Base-by-base conservation (phyloP, 2,329 filamentous ascomycete species). In the Pestalotiopsis sp. region DNA sequence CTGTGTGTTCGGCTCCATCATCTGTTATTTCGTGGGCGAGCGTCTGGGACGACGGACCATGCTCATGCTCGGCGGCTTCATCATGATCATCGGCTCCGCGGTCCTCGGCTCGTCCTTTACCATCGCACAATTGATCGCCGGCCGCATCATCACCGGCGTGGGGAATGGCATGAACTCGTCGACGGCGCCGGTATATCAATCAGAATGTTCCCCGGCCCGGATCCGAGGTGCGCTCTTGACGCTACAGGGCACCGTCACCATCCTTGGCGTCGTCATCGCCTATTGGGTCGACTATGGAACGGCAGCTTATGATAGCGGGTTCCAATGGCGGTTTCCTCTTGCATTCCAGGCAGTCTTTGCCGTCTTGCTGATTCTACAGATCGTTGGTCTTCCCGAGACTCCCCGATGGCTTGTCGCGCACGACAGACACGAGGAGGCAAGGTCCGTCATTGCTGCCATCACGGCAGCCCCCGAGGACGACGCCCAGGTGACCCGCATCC, bases 221-320 rank as follows among this genome's bases (percentile, higher is more conserved):
- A 82, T 83, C 59, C 81, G 86, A 39, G 86, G 86, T 39, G 79
- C 80, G 64, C 75, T 86, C 27, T 83, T 88, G 56, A 85, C 85
- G 23, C 83, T 86, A 2, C 83, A 83, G 67, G 82, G 82, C 4
- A 84, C 81, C 4, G 79, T 84, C 39, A 83, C 82, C 0, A 84
- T 84, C 49, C 75, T 85, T 6, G 83, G 83, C 0, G 78, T 84
- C 13, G 81, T 81, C 64, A 80, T 85, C n/a, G 82, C 82, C 4
- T 81, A 81, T 69, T 82, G 79, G 79, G 62, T 62, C 31, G 68
- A 71, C 66, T 71, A 70, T 57, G 70, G 68, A 56, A 67, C 64
- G 13, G 45, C 45, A 3, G n/a, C 52, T 17, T 59, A 59, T 38
- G 20, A 11, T 36, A 39, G 3, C 5, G 4, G 25, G 1, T 66